Evolutionary conservation across 306 rosid species (phyloP), one percentile per base, ranked within the genome.

Genomic region (Cucurbita maxima): DNA sequence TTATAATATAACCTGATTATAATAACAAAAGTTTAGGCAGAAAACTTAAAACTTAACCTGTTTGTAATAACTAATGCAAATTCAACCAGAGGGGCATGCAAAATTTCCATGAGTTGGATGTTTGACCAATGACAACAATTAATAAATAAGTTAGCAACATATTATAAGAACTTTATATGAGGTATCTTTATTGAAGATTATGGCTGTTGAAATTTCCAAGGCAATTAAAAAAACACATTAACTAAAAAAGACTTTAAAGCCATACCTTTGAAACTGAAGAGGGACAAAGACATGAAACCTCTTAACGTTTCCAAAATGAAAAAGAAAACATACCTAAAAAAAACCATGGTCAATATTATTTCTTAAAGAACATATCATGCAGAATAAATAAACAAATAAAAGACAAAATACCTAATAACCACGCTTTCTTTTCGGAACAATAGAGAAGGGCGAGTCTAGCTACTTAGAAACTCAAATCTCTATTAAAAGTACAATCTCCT

Each of bases 391-490:
- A 10, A 19, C 10, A 18, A 43, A 66, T 45, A 66, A 7, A 44
- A 20, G 30, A 64, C 41, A 19, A 12, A 67, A 4, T 44, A 67
- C 56, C 54, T 67, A 10, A 67, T 19, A 47, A 48, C 52, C 72
- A 45, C 22, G 73, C 73, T 20, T 67, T 25, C 73, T 47, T 43
- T 47, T 22, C 41, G 56, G 7, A 45, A 45, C 56, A 44, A 12
- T 6, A 45, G 12, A 14, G 73, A 45, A 67, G 52, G n/a, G 18
- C 13, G 41, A 67, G 73, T 67, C 55, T 4, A 45, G 40, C 18
- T 19, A 72, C 61, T 57, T 58, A 57, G 67, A 41, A 41, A 57
- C 57, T 73, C 55, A 73, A 73, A 44, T 19, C 38, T 73, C 68
- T 44, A 41, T 45, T 73, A 54, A 7, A 34, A 57, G 51, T 73